Conservation (phyloP, 768 basidiomycete species). For the Podaxis sp. region DNA sequence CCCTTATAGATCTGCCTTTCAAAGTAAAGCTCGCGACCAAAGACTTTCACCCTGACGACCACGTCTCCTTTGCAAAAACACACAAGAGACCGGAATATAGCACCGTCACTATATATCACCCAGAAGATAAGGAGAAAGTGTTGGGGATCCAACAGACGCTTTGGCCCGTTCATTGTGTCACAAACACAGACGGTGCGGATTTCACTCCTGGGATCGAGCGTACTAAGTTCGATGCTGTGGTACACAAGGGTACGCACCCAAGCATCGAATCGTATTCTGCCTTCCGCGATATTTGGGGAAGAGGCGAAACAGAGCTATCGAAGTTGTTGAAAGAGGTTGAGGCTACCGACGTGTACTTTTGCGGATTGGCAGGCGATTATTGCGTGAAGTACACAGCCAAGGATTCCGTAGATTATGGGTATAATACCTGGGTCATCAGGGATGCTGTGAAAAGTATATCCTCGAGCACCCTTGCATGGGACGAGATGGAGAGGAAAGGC, state of each 20-base stretch:
- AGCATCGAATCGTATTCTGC: conserved; percentile 80
- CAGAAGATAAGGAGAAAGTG: conserved; percentile 28
- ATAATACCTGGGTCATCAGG: conserved; percentile 44
- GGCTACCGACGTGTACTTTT: conserved; percentile 57
- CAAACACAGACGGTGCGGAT: conserved; percentile 51
- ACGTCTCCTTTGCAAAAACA: conserved; percentile 68
- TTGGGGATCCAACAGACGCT: conserved; percentile 47
- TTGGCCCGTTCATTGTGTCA: conserved; percentile 83
- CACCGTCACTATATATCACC: conserved; percentile 38
- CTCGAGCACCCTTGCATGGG: conserved; percentile 29
- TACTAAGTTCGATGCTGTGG: conserved; percentile 34
- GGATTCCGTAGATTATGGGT: conserved; percentile 46
- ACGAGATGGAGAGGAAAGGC: conserved; percentile 29
- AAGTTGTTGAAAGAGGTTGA: conserved; percentile 31
- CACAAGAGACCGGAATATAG: conserved; percentile 32
- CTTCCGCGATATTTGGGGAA: conserved; percentile 57
- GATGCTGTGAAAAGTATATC: conserved; percentile 45
- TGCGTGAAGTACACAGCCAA: conserved; percentile 63
- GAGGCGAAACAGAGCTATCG: conserved; percentile 43
- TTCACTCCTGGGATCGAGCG: conserved; percentile 51
- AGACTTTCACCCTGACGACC: conserved; percentile 55
- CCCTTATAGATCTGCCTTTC: conserved; percentile 56
- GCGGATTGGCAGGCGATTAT: conserved; percentile 74
- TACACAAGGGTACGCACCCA: conserved; percentile 51
- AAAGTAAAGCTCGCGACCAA: conserved; percentile 46